Percentiles rank a stretch among this genome's conserved stretches.
Conservation (phyloP, 2,329 filamentous ascomycete genomes). For the Cryphonectria japonica region DNA sequence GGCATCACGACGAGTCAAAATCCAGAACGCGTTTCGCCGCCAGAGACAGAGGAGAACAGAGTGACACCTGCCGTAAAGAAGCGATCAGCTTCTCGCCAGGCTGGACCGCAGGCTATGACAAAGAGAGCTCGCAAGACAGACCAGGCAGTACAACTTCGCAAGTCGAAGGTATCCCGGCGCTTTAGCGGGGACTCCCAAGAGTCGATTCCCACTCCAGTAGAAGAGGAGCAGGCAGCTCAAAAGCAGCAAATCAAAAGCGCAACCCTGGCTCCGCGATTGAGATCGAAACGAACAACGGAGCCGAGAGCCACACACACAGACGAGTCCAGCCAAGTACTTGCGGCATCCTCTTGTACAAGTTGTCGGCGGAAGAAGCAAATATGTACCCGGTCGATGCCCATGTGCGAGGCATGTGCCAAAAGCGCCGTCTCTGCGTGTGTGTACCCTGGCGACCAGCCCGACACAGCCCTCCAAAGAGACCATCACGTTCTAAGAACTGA, state of each 20-base stretch:
- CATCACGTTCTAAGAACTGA: neutral
- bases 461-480: neutral
- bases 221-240: neutral
- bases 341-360: constrained; percentile 4
- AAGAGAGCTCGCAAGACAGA: constrained; percentile 10
- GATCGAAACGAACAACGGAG: neutral
- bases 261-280: neutral
- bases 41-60: neutral
- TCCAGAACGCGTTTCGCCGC: neutral
- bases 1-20: neutral
- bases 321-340: neutral
- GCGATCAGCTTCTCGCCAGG: constrained; percentile 4
- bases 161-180: neutral
- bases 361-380: constrained; percentile 15
- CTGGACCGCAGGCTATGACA: neutral
- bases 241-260: neutral
- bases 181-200: neutral
- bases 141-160: neutral
- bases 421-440: constrained; percentile 5
- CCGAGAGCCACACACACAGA: neutral
- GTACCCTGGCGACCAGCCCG: neutral
- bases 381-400: constrained; percentile 15
- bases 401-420: constrained; percentile 12
- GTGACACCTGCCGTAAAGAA: neutral
- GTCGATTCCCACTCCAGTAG: neutral